Evolutionary conservation across 2,329 filamentous ascomycete species (phyloP).

Genomic region (Beauveria caledonica): DNA sequence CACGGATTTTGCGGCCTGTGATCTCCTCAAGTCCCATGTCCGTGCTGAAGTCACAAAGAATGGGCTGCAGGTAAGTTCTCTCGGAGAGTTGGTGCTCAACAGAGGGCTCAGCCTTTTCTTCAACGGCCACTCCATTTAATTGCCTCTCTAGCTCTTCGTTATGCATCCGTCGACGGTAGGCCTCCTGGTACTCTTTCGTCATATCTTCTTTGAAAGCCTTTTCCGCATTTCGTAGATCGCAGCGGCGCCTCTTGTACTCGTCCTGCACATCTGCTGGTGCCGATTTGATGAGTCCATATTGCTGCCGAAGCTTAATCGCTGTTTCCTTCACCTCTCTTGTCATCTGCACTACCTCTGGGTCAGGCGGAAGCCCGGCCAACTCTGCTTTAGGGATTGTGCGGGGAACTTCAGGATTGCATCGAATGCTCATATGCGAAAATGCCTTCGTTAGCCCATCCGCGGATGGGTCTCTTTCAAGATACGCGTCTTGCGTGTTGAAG

Average conservation of each 20-base stretch:
- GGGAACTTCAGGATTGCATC: slow-evolving; percentile 9
- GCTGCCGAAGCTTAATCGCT: not conserved
- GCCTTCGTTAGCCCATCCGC: not conserved
- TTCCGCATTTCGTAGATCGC: slow-evolving; percentile 2
- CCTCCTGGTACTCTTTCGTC: slow-evolving; percentile 9
- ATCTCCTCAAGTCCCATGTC: not conserved
- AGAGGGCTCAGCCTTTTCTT: not conserved
- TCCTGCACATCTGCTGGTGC: not conserved
- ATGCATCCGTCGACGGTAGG: slow-evolving; percentile 1
- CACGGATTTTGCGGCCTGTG: not conserved
- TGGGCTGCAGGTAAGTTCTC: slow-evolving; percentile 1
- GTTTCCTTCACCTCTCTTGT: not conserved
- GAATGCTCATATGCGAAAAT: slow-evolving; percentile 11
- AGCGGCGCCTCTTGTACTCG: not conserved
- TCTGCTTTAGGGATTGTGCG: slow-evolving; percentile 8
- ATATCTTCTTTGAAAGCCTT: slow-evolving; percentile 11
- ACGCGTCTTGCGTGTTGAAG: no score
- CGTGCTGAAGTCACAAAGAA: slow-evolving; percentile 5
- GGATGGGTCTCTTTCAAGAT: no score
- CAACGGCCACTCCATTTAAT: not conserved
- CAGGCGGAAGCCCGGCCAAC: slow-evolving; percentile 5
- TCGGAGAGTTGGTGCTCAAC: slow-evolving; percentile 2
- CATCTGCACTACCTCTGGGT: slow-evolving; percentile 1
- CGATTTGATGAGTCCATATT: slow-evolving; percentile 10
- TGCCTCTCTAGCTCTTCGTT: slow-evolving; percentile 12